These are phyloP conservation scores for Starmerella potacharoeniae DNA, from an alignment of 805 yeast genomes.

Conservation along the genomic window DNA sequence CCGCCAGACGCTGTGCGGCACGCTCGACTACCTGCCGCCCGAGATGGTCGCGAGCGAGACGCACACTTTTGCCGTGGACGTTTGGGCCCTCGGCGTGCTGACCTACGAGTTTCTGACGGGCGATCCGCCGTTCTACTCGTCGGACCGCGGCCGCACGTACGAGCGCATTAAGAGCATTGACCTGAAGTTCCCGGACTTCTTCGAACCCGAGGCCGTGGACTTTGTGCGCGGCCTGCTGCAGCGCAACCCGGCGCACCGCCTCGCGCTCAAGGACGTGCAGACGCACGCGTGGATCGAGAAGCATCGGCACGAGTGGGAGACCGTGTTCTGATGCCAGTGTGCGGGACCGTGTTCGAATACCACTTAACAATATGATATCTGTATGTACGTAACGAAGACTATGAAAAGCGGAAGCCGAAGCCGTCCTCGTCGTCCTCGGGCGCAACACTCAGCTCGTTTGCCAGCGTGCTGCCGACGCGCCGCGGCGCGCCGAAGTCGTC, in stretches of 20 bases:
- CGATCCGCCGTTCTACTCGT: conserved; percentile 83
- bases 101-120: conserved; percentile 82
- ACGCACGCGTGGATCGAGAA: conserved; percentile 76
- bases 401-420: conserved; percentile 21
- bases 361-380: background rate
- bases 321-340: background rate
- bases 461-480: background rate
- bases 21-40: conserved; percentile 88
- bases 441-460: background rate
- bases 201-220: conserved; percentile 66
- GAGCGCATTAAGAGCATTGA: conserved; percentile 70
- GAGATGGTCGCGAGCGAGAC: conserved; percentile 81
- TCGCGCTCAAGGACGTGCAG: conserved; percentile 48
- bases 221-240: conserved; percentile 52
- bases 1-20: conserved; percentile 84
- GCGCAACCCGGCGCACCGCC: conserved; percentile 58
- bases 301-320: conserved; percentile 50
- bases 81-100: conserved; percentile 86
- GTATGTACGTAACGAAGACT: background rate
- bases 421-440: conserved; percentile 18
- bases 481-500: background rate
- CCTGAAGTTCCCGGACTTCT: conserved; percentile 55
- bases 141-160: conserved; percentile 58
- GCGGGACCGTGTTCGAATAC: conserved; percentile 2
- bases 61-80: conserved; percentile 69